phyloP scores from a whole-genome alignment of 208 protist species.

The Phytomonas francai region DNA sequence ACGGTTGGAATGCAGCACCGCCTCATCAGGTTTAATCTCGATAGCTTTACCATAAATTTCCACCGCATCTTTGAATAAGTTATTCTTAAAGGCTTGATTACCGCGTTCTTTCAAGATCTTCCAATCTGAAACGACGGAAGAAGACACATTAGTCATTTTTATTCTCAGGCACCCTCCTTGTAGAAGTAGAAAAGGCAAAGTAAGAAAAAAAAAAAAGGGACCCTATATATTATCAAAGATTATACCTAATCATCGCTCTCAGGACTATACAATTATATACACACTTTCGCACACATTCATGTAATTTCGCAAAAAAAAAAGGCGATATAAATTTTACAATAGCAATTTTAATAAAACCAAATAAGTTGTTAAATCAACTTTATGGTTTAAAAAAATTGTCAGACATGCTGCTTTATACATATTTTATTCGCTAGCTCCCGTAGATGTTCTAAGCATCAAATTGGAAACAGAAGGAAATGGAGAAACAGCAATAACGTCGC shows the following conservation, averaged over 20 bases:
- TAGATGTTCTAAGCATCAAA: background rate
- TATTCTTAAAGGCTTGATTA: conserved; percentile 85
- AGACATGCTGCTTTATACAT: background rate
- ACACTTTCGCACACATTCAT: conserved; percentile 13
- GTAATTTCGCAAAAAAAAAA: conserved; percentile 10
- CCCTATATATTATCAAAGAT: conserved; percentile 5
- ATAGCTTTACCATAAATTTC: conserved; percentile 83
- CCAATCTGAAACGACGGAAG: conserved; percentile 15
- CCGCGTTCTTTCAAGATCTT: conserved; percentile 77
- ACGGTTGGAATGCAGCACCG: conserved; percentile 91
- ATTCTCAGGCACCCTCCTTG: background rate
- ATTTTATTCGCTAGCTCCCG: background rate
- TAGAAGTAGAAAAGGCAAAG: background rate
- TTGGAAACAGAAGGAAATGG: conserved; percentile 2
- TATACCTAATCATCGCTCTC: conserved; percentile 2
- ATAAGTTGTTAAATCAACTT: background rate
- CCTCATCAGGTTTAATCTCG: conserved; percentile 31
- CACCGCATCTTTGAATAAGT: conserved; percentile 70
- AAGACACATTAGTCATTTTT: conserved; percentile 2
- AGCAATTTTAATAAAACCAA: conserved; percentile 1
- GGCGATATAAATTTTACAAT: conserved; percentile 1
- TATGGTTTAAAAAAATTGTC: conserved; percentile 4
- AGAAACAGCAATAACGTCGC: conserved; percentile 10
- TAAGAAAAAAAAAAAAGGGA: background rate
- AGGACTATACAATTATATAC: conserved; percentile 9